These are phyloP conservation scores for Penicillium crystallinum DNA, from an alignment of 495 filamentous ascomycete genomes.

Conservation along the genomic window DNA sequence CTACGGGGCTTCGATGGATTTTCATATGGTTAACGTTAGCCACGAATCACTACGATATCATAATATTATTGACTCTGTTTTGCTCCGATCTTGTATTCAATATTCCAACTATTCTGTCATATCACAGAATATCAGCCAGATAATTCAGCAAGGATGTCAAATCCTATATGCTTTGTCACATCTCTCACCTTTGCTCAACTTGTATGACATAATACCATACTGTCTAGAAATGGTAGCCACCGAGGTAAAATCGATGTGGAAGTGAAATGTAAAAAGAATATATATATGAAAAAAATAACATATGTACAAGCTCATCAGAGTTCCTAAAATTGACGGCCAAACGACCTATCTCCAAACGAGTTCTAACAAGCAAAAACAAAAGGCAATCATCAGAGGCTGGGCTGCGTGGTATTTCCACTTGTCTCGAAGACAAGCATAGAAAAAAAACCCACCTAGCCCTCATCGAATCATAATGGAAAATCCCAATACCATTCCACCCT, in stretches of 20 bases:
- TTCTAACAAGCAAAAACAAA: background rate
- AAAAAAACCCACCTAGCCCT: background rate
- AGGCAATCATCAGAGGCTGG: conserved; percentile 15
- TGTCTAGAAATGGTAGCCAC: too few species aligned
- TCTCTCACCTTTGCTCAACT: too few species aligned
- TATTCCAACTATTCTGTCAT: too few species aligned
- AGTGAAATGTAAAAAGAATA: background rate
- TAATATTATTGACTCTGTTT: background rate
- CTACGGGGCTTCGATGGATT: background rate
- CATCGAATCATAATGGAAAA: conserved; percentile 9
- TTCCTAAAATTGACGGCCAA: background rate
- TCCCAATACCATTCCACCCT: conserved; percentile 4
- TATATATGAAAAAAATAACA: background rate
- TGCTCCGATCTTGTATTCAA: too few species aligned
- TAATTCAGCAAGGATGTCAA: too few species aligned
- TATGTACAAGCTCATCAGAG: conserved; percentile 11
- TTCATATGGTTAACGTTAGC: background rate
- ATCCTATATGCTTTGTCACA: too few species aligned
- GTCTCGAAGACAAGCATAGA: background rate
- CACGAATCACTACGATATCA: background rate
- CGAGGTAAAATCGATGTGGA: too few species aligned
- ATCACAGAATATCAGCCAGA: too few species aligned
- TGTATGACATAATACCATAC: too few species aligned
- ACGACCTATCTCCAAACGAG: background rate
- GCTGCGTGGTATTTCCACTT: background rate